A percentile compares a stretch with the other conserved stretches of the same genome.
phyloP scores from a whole-genome alignment of 352 stramenopile species.

The Globisporangium orthogonon region DNA sequence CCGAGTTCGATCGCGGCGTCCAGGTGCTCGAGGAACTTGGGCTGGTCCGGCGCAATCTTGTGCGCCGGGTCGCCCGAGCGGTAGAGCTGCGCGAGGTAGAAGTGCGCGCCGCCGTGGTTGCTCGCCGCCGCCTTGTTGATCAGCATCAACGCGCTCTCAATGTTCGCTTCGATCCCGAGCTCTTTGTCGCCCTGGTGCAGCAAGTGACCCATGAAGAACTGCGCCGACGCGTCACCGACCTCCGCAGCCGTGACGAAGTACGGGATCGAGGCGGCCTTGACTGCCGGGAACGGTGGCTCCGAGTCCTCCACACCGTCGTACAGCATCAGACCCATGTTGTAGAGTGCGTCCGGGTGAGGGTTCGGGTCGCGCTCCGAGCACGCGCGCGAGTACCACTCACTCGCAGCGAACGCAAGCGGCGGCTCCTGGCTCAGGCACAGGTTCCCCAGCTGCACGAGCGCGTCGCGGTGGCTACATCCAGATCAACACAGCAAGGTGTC shows the following conservation, averaged over 20 bases:
- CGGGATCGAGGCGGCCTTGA: slow-evolving; percentile 51
- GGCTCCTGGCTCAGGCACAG: slow-evolving; percentile 74
- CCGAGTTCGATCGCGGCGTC: slow-evolving; percentile 50
- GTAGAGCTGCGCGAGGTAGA: slow-evolving; percentile 86
- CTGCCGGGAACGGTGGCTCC: slow-evolving; percentile 50
- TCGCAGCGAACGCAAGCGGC: slow-evolving; percentile 59
- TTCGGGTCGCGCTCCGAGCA: slow-evolving; percentile 33
- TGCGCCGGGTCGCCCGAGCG: slow-evolving; percentile 60
- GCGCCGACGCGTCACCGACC: slow-evolving; percentile 63
- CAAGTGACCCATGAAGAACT: slow-evolving; percentile 85
- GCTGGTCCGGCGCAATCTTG: slow-evolving; percentile 32
- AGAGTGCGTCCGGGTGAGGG: slow-evolving; percentile 74
- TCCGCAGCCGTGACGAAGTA: slow-evolving; percentile 81
- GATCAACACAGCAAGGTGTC: neutral
- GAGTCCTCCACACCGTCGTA: slow-evolving; percentile 70
- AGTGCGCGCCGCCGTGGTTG: slow-evolving; percentile 65
- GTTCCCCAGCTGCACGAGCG: slow-evolving; percentile 79
- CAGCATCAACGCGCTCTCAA: slow-evolving; percentile 63
- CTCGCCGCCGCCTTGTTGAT: slow-evolving; percentile 67
- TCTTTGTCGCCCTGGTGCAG: slow-evolving; percentile 73
- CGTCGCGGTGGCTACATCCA: slow-evolving; percentile 44
- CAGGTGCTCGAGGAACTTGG: slow-evolving; percentile 61
- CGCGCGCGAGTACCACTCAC: slow-evolving; percentile 69
- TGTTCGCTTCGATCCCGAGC: slow-evolving; percentile 54
- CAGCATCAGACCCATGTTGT: slow-evolving; percentile 79